Evolutionary conservation across 1,284 basidiomycete genomes (phyloP), one percentile per base, ranked within the genome.

Genomic region (Sphagnurus paluster): DNA sequence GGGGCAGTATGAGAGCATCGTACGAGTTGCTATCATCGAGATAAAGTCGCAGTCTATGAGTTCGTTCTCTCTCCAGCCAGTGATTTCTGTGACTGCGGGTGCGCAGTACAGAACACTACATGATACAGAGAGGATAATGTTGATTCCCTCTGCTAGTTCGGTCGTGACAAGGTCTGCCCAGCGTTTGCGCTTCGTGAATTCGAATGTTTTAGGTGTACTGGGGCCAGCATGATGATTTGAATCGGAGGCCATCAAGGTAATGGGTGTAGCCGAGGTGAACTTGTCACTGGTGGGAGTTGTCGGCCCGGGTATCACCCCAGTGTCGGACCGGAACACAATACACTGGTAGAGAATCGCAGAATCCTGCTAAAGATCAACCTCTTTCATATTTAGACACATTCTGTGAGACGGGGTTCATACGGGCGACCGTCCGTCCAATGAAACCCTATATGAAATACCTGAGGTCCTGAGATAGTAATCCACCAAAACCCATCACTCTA

Each of bases 101-200:
- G 82, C 80, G 59, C 83, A 87, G 61, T 85, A 91, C 54, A 87
- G 75, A 35, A 93, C 76, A 50, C 75, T 77, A 56, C 77, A 75
- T 6, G 71, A 57, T 4, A 69, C 69, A 10, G 82, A 85, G 44
- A 93, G 72, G 32, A 93, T 70, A 56, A 93, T 73, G 32, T 81
- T 68, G 58, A 90, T 76, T 17, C 76, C 79, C 54, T 91, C 90
- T 36, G 85, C 81, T 34, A 90, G 75, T 59, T 92, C 90, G 2
- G 80, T 76, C 50, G 89, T 67, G 32, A 92, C 74, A n/a, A 92
- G 73, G 63, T 93, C 89, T 8, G 84, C 84, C 90, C 90, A 93
- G 49, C 86, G 79, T 65, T 92, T 91, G 49, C 90, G 74, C 61
- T 87, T 90, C 0, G 87, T 90, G 61, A 93, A 93, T 61, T 93